Evolutionary conservation across 108 stramenopile genomes (phyloP).

Genomic region (Conticribra guillardii): DNA sequence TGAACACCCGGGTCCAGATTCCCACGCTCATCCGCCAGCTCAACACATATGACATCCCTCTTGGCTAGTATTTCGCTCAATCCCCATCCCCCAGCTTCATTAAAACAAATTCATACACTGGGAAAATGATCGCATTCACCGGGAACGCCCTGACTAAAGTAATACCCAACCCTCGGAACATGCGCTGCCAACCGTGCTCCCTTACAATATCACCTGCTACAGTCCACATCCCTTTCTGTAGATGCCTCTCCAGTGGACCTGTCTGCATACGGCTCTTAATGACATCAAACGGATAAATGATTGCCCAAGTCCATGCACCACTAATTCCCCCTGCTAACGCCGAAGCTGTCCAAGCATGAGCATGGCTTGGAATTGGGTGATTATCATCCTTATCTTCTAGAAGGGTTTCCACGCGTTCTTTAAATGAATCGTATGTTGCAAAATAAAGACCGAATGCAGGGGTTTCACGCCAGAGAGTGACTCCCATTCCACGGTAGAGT

Average conservation of each 20-base stretch:
- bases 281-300: constrained; percentile 92
- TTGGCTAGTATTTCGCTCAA: too few species aligned
- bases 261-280: constrained; percentile 91
- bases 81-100: constrained; percentile 50
- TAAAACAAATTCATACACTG: constrained; percentile 85
- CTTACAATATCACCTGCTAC: constrained; percentile 57
- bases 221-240: constrained; percentile 46
- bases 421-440: constrained; percentile 79
- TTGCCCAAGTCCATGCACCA: constrained; percentile 86
- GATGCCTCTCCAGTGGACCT: constrained; percentile 49
- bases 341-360: constrained; percentile 73
- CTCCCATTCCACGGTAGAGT: constrained; percentile 76
- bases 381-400: constrained; percentile 43
- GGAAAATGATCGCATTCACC: constrained; percentile 93
- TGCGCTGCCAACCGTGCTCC: constrained; percentile 61
- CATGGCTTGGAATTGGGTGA: constrained; percentile 44
- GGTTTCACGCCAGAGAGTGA: constrained; percentile 80
- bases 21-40: too few species aligned
- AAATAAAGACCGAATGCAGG: constrained; percentile 95
- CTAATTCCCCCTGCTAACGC: constrained; percentile 88
- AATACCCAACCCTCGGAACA: constrained; percentile 89
- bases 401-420: constrained; percentile 51
- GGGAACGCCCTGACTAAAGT: constrained; percentile 92
- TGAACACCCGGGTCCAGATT: too few species aligned
- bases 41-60: too few species aligned